A percentile compares a stretch with the other conserved stretches of the same genome.
Conservation (phyloP, 2,329 filamentous ascomycete genomes). For the Curvularia spicifera region DNA sequence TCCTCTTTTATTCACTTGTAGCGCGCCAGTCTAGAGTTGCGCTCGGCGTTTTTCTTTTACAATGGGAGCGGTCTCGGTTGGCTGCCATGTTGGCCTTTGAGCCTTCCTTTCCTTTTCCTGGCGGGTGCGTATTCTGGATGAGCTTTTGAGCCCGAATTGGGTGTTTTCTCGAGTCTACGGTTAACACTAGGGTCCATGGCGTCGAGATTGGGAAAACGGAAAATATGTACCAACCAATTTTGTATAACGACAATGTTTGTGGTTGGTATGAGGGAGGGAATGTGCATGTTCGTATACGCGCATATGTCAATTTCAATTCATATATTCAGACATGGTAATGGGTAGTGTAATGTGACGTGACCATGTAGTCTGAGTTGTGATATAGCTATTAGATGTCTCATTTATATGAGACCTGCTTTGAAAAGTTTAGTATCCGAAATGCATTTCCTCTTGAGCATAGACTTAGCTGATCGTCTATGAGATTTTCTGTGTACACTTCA, state of each 20-base stretch:
- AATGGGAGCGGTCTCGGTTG: background rate
- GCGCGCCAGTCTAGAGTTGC: slow-evolving; percentile 15
- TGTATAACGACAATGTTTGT: slow-evolving; percentile 2
- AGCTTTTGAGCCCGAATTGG: slow-evolving; percentile 22
- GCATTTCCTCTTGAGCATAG: no score
- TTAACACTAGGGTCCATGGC: slow-evolving; percentile 18
- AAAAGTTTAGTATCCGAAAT: no score
- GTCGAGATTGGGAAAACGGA: slow-evolving; percentile 13
- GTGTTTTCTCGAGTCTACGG: slow-evolving; percentile 25
- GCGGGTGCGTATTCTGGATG: slow-evolving; percentile 9
- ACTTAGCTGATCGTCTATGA: background rate
- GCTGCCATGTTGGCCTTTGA: slow-evolving; percentile 12
- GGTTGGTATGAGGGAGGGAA: slow-evolving; percentile 3
- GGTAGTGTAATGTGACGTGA: background rate
- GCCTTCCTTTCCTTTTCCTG: slow-evolving; percentile 21
- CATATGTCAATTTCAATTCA: slow-evolving; percentile 8
- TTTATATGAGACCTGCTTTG: background rate
- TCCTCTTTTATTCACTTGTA: background rate
- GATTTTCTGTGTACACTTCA: background rate
- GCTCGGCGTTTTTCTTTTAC: slow-evolving; percentile 19
- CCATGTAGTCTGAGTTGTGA: background rate
- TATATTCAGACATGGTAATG: background rate
- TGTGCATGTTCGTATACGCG: slow-evolving; percentile 14
- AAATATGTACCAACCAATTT: slow-evolving; percentile 7
- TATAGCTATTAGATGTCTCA: background rate